Evolutionary conservation across 202 grass and related monocot genomes (phyloP), one percentile per base, ranked within the genome.

Genomic region (Zoysia matrella): DNA sequence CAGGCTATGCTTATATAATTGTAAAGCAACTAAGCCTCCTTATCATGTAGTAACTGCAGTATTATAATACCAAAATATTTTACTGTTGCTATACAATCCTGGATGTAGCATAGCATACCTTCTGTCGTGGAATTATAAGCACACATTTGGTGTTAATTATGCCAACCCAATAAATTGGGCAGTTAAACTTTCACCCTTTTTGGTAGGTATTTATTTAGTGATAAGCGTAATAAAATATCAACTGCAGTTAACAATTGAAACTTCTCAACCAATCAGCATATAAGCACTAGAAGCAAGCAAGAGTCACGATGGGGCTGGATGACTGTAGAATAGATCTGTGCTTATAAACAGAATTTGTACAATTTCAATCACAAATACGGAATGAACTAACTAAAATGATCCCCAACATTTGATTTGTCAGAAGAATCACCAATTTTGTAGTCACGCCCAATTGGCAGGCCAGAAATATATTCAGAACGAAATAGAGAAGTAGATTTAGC

Each of bases 301-400:
- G 22, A 69, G 11, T 36, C 12, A 3, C 11, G 10, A 11, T 49
- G 5, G 44, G 16, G 13, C 58, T 60, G 4, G 4, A 57, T 18
- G 40, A 8, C 8, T 74, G 54, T 2, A 18, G 0, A 30, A 72
- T 42, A 9, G 36, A 42, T 55, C 1, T 60, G 42, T 11, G n/a
- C 12, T 75, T 2, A 45, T 8, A 10, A 48, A 48, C 10, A 61
- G 56, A 48, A 36, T 4, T 6, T 30, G 6, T 40, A 40, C 9
- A 41, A 55, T 43, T 73, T 42, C 13, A 12, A 30, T 54, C 11
- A 72, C 57, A 50, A 70, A 60, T 57, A 11, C 4, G 48, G 47
- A 70, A 40, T 50, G 58, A 75, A 69, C 46, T 60, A 62, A 48
- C 22, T 71, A 52, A 47, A 69, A 61, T 14, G 30, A 3, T 52